Evolutionary conservation across 108 stramenopile species (phyloP).

Genomic region (Nannochloropsis gaditana): DNA sequence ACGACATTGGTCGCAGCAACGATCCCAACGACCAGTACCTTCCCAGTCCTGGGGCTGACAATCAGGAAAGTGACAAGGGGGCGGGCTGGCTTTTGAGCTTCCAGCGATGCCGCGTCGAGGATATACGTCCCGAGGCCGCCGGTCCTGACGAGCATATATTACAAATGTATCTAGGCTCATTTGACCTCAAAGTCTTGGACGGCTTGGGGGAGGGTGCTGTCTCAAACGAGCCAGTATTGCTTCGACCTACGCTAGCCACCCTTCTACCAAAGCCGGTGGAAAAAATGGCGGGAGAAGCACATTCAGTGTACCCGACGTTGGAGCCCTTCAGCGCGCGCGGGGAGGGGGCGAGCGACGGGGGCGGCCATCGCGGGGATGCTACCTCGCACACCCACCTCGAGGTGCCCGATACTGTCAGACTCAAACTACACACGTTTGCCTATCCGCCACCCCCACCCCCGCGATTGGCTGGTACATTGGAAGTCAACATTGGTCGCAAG

Average conservation of each 20-base stretch:
- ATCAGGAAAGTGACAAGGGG: neutral
- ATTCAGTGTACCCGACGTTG: neutral
- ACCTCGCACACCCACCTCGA: neutral
- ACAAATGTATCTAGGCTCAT: neutral
- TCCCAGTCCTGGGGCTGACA: neutral
- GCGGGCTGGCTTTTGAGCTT: neutral
- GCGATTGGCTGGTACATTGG: neutral
- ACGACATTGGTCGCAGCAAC: neutral
- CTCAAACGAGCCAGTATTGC: neutral
- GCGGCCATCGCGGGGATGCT: neutral
- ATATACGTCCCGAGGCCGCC: neutral
- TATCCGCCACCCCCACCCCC: constrained; percentile 10
- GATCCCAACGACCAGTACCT: neutral
- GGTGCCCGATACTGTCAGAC: neutral
- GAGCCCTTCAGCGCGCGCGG: neutral
- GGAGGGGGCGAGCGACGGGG: neutral
- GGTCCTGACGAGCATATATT: neutral
- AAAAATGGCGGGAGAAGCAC: neutral
- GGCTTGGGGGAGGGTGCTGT: neutral
- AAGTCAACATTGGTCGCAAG: neutral
- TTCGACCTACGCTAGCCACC: constrained; percentile 9
- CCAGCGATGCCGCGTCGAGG: neutral
- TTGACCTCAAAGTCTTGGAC: neutral
- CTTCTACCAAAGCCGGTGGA: neutral
- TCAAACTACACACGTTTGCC: neutral